Evolutionary conservation across 2,329 filamentous ascomycete genomes (phyloP).

Genomic region (Colletotrichum gloeosporioides): DNA sequence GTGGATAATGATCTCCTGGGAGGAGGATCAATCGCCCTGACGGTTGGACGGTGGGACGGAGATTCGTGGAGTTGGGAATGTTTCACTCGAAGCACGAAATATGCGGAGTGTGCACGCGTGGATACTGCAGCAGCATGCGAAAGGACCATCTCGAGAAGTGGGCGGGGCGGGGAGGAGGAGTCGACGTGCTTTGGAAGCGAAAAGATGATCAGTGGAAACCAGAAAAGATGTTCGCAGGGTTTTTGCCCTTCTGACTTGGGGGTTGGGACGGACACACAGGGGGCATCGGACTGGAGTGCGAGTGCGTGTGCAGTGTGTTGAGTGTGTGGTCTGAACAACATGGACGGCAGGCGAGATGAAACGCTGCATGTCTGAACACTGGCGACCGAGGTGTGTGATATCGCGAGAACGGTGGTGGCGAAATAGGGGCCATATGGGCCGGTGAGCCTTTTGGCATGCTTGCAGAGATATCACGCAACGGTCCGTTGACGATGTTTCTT

Average conservation of each 20-base stretch:
- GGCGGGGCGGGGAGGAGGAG: not conserved
- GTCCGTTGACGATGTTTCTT: not conserved
- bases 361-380: slow-evolving; percentile 19
- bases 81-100: slow-evolving; percentile 7
- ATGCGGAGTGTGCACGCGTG: not conserved
- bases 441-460: not conserved
- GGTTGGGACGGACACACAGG: slow-evolving; percentile 2
- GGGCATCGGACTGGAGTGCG: not conserved
- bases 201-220: not conserved
- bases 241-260: not conserved
- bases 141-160: not conserved
- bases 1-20: not conserved
- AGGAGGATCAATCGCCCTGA: not conserved
- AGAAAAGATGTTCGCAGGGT: slow-evolving; percentile 13
- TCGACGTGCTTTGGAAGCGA: not conserved
- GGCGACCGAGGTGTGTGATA: slow-evolving; percentile 4
- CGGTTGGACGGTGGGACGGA: not conserved
- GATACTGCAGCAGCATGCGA: not conserved
- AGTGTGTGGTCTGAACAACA: slow-evolving; percentile 10
- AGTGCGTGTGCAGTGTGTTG: not conserved
- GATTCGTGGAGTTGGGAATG: not conserved
- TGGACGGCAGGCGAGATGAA: slow-evolving; percentile 12
- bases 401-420: not conserved
- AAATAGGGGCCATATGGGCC: not conserved
- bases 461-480: not conserved